Conservation (phyloP, 108 stramenopile species). For the Fragilariopsis cylindrus region DNA sequence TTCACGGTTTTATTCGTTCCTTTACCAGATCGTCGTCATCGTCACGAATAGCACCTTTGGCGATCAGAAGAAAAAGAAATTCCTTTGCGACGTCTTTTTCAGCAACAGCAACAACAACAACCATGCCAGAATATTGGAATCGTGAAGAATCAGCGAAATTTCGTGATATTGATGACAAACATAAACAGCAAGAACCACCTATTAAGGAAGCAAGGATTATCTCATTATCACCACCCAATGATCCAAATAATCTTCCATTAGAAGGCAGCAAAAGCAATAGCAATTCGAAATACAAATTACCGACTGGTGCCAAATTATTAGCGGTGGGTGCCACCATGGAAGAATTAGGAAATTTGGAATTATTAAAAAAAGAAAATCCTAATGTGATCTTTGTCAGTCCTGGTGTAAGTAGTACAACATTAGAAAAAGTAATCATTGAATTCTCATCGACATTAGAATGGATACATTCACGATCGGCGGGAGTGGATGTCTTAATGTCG, state of each 20-base stretch:
- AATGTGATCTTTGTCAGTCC: constrained; percentile 78
- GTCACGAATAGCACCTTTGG: too few relatives aligned
- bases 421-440: constrained; percentile 51
- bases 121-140: constrained; percentile 23
- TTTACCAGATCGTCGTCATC: too few relatives aligned
- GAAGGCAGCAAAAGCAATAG: not conserved
- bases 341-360: constrained; percentile 52
- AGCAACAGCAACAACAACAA: not conserved
- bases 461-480: constrained; percentile 82
- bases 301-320: constrained; percentile 57
- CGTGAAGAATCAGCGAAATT: constrained; percentile 16
- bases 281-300: constrained; percentile 28
- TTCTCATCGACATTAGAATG: constrained; percentile 64
- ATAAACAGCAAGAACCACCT: not conserved
- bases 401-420: constrained; percentile 29
- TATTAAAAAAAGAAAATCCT: constrained; percentile 44
- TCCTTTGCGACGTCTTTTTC: not conserved
- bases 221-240: constrained; percentile 53
- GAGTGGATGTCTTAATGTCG: constrained; percentile 72
- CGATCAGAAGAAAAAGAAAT: too few relatives aligned
- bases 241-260: constrained; percentile 53
- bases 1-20: too few relatives aligned
- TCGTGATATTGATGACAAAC: not conserved
- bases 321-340: constrained; percentile 54
- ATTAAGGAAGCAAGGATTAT: constrained; percentile 61